Evolutionary conservation across 2,329 filamentous ascomycete genomes (phyloP), one percentile per base, ranked within the genome.

Genomic region (Emmonsiellopsis sp.): DNA sequence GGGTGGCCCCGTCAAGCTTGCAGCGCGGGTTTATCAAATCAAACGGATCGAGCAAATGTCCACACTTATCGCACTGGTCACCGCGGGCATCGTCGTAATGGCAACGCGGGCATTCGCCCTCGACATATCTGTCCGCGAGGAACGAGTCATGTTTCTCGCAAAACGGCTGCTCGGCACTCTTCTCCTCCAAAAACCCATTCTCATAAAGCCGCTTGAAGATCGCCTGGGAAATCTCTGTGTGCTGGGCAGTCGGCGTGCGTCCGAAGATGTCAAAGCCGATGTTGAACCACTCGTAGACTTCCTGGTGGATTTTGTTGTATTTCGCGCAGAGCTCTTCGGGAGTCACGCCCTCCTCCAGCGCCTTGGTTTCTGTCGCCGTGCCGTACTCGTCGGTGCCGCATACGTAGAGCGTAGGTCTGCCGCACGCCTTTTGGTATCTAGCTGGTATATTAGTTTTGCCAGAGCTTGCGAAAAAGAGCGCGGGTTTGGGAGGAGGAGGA

Each of bases 181-280:
- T 82, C 77, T 97, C 90, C 69, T 91, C 86, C 55, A 97, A 78
- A 65, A 84, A 95, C 32, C 87, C 89, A 63, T 95, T 95, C 58
- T 93, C 80, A 73, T 90, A 79, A n/a, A 98, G 81, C 68, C 90
- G 85, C 53, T 77, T 75, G 72, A 97, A 97, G 60, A 97, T 91
- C 58, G 88, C 83, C 72, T 97, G 93, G 8, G 91, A 88, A 62
- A 98, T 97, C 60, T 89, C 82, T 21, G 90, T 96, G 72, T 97
- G 93, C 63, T 93, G 82, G 52, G 81, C 73, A 14, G 92, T 97
- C 2, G 91, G 89, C 5, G 93, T 97, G 55, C 91, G 86, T 57
- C 91, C 93, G 67, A 97, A 98, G 71, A 91, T 85, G 73, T 97
- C 92, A 67, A 97, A 97, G 55, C 81, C 84, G 65, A 97, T 92